A percentile compares a stretch with the other conserved stretches of the same genome.
Conservation (phyloP, 441 rosid species). For the Jatropha podagrica region DNA sequence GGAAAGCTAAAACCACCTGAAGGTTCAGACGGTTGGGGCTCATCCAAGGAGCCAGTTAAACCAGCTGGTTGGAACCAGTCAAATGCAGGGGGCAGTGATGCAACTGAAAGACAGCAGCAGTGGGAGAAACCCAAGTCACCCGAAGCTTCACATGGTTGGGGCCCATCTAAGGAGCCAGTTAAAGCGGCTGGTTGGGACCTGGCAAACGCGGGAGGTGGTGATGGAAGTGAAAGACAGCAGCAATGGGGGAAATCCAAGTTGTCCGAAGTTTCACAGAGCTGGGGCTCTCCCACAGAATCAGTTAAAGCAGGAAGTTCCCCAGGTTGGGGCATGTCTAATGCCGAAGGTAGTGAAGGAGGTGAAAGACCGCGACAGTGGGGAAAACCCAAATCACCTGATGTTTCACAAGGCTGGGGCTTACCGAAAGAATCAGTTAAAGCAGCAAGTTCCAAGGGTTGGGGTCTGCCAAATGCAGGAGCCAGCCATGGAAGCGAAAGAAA, state of each 20-base stretch:
- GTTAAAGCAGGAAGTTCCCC: slow-evolving; percentile 6
- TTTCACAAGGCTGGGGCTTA: slow-evolving; percentile 49
- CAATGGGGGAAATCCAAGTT: slow-evolving; percentile 31
- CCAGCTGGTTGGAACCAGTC: slow-evolving; percentile 1
- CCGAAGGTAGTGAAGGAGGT: slow-evolving; percentile 24
- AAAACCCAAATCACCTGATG: slow-evolving; percentile 38
- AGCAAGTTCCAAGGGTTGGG: not conserved
- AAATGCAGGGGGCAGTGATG: slow-evolving; percentile 26
- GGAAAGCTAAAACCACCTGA: slow-evolving; percentile 22
- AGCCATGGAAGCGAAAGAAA: slow-evolving; percentile 31
- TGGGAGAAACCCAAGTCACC: slow-evolving; percentile 9
- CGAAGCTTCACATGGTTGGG: not conserved
- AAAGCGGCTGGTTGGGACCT: slow-evolving; percentile 2
- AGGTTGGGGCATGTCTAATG: slow-evolving; percentile 12
- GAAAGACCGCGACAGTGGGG: slow-evolving; percentile 45
- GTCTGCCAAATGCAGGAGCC: slow-evolving; percentile 17
- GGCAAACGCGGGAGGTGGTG: slow-evolving; percentile 21
- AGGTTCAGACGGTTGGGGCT: slow-evolving; percentile 27
- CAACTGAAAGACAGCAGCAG: slow-evolving; percentile 18
- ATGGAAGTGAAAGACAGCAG: slow-evolving; percentile 33
- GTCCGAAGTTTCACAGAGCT: not conserved
- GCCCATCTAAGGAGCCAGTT: not conserved
- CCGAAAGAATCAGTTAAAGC: slow-evolving; percentile 15
- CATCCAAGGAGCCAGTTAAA: slow-evolving; percentile 13
- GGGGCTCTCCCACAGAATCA: slow-evolving; percentile 20